Percentiles rank a stretch among this genome's conserved stretches.
Conservation (phyloP, 805 yeast species). For the Grigorovia transvaalensis region DNA sequence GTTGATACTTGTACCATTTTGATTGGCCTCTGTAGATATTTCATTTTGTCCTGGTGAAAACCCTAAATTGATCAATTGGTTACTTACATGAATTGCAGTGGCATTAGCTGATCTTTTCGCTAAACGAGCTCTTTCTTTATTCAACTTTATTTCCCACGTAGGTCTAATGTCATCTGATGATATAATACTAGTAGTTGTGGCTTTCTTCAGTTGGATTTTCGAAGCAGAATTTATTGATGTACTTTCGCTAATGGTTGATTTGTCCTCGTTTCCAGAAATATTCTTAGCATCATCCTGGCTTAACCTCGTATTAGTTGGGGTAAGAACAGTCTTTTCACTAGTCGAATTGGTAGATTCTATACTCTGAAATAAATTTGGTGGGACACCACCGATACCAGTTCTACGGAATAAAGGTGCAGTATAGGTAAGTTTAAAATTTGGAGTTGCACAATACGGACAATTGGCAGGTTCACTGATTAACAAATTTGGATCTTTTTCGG, state of each 20-base stretch:
- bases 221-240: not conserved
- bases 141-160: conserved; percentile 76
- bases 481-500: conserved; percentile 41
- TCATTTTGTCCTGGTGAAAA: conserved; percentile 5
- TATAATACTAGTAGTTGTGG: conserved; percentile 29
- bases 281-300: not conserved
- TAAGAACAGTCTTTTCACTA: not conserved
- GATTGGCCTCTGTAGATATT: not conserved
- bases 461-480: conserved; percentile 78
- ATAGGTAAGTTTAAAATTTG: conserved; percentile 76
- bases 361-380: conserved; percentile 35
- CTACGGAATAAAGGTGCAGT: conserved; percentile 45
- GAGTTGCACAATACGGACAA: conserved; percentile 89
- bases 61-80: conserved; percentile 42
- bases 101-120: conserved; percentile 91
- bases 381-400: conserved; percentile 47
- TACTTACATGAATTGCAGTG: conserved; percentile 83
- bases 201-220: not conserved
- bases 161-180: conserved; percentile 81
- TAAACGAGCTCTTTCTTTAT: conserved; percentile 60
- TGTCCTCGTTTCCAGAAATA: not conserved
- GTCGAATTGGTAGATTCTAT: not conserved
- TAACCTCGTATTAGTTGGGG: too few species aligned
- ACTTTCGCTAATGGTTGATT: not conserved
- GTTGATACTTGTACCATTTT: not conserved